Evolutionary conservation across 768 basidiomycete species (phyloP).

Genomic region (Termitomyces sp.): DNA sequence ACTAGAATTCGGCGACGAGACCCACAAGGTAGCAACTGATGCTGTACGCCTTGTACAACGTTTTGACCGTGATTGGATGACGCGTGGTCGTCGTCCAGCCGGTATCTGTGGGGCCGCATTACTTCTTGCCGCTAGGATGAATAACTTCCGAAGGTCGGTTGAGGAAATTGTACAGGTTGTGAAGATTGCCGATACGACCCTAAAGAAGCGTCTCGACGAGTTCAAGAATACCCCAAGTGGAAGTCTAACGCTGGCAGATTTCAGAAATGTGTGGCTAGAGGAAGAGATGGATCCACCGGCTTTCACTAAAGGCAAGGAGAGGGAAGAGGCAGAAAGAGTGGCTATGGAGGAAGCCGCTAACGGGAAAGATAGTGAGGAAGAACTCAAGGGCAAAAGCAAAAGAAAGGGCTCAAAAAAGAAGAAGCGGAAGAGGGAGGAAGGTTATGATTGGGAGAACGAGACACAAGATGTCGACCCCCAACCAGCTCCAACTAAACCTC

Average conservation of each 20-base stretch:
- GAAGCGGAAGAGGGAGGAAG: slow-evolving; percentile 31
- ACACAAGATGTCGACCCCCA: slow-evolving; percentile 20
- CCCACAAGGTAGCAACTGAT: slow-evolving; percentile 86
- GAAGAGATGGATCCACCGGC: slow-evolving; percentile 92
- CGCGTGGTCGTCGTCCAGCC: slow-evolving; percentile 88
- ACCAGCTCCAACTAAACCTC: slow-evolving; percentile 14
- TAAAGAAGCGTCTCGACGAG: slow-evolving; percentile 91
- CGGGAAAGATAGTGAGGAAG: slow-evolving; percentile 19
- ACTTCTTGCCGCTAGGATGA: slow-evolving; percentile 95
- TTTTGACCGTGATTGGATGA: slow-evolving; percentile 97
- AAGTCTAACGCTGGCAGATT: slow-evolving; percentile 81
- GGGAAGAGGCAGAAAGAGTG: slow-evolving; percentile 52
- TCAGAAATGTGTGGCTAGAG: slow-evolving; percentile 85
- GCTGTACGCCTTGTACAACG: slow-evolving; percentile 89
- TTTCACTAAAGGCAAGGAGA: slow-evolving; percentile 71
- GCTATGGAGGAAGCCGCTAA: slow-evolving; percentile 25
- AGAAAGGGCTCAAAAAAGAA: slow-evolving; percentile 28
- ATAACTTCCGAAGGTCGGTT: slow-evolving; percentile 88
- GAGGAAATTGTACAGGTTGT: slow-evolving; percentile 98
- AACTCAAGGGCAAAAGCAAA: slow-evolving; percentile 28
- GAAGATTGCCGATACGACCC: slow-evolving; percentile 94
- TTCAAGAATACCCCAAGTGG: slow-evolving; percentile 90
- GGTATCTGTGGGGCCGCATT: slow-evolving; percentile 97
- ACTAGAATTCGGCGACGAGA: slow-evolving; percentile 95
- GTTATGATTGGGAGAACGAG: slow-evolving; percentile 26